These are phyloP conservation scores for Mortierella alpina DNA, from an alignment of 192 early-diverging fungal species.

Conservation along the genomic window DNA sequence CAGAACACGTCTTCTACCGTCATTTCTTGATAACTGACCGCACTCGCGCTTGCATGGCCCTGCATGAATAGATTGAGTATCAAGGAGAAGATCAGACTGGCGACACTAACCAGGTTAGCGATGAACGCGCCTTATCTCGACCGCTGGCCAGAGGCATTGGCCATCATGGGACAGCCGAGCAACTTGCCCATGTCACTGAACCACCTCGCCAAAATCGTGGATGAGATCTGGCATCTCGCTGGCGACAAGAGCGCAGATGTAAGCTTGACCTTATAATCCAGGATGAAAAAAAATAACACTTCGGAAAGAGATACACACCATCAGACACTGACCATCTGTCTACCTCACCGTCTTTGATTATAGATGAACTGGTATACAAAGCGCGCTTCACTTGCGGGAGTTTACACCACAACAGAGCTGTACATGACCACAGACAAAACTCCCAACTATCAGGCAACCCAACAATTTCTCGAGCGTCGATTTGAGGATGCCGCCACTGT, in stretches of 20 bases:
- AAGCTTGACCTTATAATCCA: constrained; percentile 7
- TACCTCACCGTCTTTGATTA: background rate
- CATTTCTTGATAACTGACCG: background rate
- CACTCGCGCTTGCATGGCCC: background rate
- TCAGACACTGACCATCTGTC: background rate
- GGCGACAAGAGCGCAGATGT: constrained; percentile 87
- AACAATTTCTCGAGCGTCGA: constrained; percentile 81
- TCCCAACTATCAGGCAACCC: constrained; percentile 76
- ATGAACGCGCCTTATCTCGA: constrained; percentile 77
- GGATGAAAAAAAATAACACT: background rate
- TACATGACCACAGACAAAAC: constrained; percentile 94
- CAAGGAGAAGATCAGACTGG: constrained; percentile 68
- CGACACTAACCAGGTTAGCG: constrained; percentile 72
- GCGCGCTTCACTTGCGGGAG: constrained; percentile 80
- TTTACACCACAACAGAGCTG: constrained; percentile 90
- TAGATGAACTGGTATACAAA: constrained; percentile 94
- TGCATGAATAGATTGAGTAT: constrained; percentile 44
- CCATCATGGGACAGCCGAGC: constrained; percentile 83
- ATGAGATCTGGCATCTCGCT: constrained; percentile 90
- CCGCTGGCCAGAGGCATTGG: constrained; percentile 80
- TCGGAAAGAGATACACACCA: background rate
- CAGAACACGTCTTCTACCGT: background rate
- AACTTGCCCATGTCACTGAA: constrained; percentile 76
- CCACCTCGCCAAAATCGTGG: constrained; percentile 77
- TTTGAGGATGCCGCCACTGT: constrained; percentile 75